These are phyloP conservation scores for Melastoma malabathricum DNA, from an alignment of 345 rosid genomes.

Conservation along the genomic window DNA sequence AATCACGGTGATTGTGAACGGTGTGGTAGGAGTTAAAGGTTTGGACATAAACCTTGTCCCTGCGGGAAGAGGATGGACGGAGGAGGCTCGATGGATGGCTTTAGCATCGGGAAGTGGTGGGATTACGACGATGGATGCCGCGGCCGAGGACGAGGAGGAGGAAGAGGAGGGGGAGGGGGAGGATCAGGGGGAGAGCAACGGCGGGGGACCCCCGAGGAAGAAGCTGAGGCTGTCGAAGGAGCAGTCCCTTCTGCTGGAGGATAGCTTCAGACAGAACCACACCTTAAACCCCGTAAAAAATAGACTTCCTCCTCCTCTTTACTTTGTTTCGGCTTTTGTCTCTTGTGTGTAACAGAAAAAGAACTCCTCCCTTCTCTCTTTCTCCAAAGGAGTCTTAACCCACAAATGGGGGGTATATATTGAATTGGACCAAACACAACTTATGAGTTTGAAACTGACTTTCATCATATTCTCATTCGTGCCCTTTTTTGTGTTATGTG, in stretches of 20 bases:
- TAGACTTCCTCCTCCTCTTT: neutral
- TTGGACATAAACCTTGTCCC: constrained; percentile 66
- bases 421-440: too few relatives aligned
- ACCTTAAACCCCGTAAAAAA: constrained; percentile 63
- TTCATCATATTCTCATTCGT: neutral
- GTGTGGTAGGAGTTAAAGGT: constrained; percentile 24
- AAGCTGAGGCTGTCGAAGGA: constrained; percentile 87
- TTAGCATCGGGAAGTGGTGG: too few relatives aligned
- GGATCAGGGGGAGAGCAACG: constrained; percentile 38
- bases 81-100: neutral
- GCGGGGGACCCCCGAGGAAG: constrained; percentile 59
- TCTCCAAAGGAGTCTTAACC: too few relatives aligned
- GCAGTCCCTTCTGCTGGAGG: constrained; percentile 91
- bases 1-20: neutral
- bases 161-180: constrained; percentile 42
- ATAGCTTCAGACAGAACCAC: constrained; percentile 83
- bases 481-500: constrained; percentile 1
- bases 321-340: too few relatives aligned
- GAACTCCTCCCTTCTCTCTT: too few relatives aligned
- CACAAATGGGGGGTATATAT: too few relatives aligned
- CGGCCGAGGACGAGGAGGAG: constrained; percentile 1
- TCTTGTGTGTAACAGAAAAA: too few relatives aligned
- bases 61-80: constrained; percentile 22
- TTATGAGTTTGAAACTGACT: too few relatives aligned
- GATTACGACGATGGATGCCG: too few relatives aligned